Evolutionary conservation across 108 stramenopile genomes (phyloP), one percentile per base, ranked within the genome.

Genomic region (Cyclotella cryptica): DNA sequence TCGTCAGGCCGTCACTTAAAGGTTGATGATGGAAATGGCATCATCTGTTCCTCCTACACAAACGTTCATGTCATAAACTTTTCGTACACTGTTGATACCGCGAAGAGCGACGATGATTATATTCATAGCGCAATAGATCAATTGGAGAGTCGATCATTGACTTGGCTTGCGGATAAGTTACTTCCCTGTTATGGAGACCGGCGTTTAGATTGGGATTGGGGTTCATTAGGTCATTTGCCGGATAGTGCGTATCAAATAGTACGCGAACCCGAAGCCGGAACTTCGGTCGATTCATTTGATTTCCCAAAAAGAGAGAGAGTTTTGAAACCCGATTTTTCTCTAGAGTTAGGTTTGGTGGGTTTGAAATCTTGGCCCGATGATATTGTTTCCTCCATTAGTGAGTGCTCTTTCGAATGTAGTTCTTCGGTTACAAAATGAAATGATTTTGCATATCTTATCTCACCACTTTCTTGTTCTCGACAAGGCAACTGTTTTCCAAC

Each of bases 281-380:
- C 30, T 53, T 29, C 27, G 10, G 30, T 39, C 18, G 45, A 22
- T 39, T 15, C 29, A 29, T 9, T 24, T 3, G 7, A 30, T 1
- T n/a, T 17, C 10, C 5, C 15, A 30, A 0, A 35, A n/a, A 10
- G 30, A 12, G 10, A 19, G 10, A 53, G 70, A 52, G 4, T 18
- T 21, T 44, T 71, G 22, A 57, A 41, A 15, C 39, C 53, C 11
- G 42, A 55, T 44, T 10, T 26, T 2, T 41, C 41, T 71, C 65
- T 3, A 24, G 41, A 59, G 11, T 44, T 71, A 42, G 70, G 70
- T 0, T 5, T 71, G 41, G 70, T 58, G n/a, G 70, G 70, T 44
- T 71, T 71, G 19, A 71, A 55, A 42, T 57, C 70, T 24, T 71
- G 70, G 70, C 70, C 70, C 4, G 10, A 44, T 59, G 70, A 71